A percentile compares a stretch with the other conserved stretches of the same genome.
Evolutionary conservation across 768 basidiomycete genomes (phyloP).

Genomic region (Lactarius quietus): DNA sequence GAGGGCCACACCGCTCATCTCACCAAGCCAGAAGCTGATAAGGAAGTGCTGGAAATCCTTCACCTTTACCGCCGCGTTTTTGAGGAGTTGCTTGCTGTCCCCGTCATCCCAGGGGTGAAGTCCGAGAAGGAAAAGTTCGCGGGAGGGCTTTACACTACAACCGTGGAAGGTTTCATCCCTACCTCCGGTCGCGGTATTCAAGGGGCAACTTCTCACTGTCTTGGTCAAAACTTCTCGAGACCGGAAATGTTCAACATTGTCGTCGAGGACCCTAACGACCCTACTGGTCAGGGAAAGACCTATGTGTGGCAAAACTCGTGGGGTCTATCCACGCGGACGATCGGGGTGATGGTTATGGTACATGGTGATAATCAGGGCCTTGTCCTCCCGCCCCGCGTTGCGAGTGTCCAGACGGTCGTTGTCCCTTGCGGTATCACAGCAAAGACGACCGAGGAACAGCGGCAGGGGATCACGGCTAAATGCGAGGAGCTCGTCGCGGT

Average conservation of each 20-base stretch:
- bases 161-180: conserved; percentile 96
- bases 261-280: conserved; percentile 89
- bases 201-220: conserved; percentile 94
- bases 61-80: conserved; percentile 95
- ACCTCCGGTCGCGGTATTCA: conserved; percentile 97
- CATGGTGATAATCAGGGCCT: conserved; percentile 98
- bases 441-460: conserved; percentile 65
- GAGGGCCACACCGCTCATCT: conserved; percentile 97
- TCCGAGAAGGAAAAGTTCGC: conserved; percentile 99
- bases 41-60: conserved; percentile 89
- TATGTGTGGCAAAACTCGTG: conserved; percentile 99
- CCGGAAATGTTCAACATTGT: conserved; percentile 97
- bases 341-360: conserved; percentile 99
- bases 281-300: conserved; percentile 60
- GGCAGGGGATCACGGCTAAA: conserved; percentile 66
- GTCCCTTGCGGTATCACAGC: conserved; percentile 95
- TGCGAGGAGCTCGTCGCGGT: conserved; percentile 74
- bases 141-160: conserved; percentile 96
- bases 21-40: conserved; percentile 84
- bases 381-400: conserved; percentile 95
- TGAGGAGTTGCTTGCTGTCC: conserved; percentile 95
- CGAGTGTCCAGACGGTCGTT: conserved; percentile 85
- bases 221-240: conserved; percentile 97
- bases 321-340: conserved; percentile 93
- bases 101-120: conserved; percentile 95